phyloP scores from a whole-genome alignment of 116 monocot species.

The Phalaenopsis hybrid region DNA sequence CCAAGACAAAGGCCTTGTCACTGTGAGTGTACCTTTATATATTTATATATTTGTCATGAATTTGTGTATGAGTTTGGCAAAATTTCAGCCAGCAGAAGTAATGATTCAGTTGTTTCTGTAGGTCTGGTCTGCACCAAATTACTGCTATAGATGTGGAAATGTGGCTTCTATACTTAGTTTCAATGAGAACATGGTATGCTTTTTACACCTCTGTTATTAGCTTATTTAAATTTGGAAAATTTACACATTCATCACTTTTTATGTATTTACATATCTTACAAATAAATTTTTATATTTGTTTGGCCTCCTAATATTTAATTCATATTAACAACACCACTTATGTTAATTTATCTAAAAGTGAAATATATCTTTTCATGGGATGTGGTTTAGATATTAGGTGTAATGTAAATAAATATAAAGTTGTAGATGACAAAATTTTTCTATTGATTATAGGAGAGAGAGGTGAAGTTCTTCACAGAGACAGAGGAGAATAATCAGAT shows the following conservation, averaged over 20 bases:
- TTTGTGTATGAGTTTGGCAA: too few relatives aligned
- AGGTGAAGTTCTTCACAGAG: conserved; percentile 96
- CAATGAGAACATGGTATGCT: conserved; percentile 86
- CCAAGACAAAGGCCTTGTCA: conserved; percentile 64
- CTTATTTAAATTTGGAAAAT: background rate
- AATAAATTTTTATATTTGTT: too few relatives aligned
- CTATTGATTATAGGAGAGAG: conserved; percentile 59
- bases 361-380: too few relatives aligned
- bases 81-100: background rate
- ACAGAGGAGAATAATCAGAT: conserved; percentile 99
- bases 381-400: too few relatives aligned
- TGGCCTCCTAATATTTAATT: too few relatives aligned
- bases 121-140: conserved; percentile 99
- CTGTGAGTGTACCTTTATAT: conserved; percentile 51
- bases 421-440: too few relatives aligned
- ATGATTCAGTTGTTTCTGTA: conserved; percentile 15
- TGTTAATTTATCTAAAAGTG: too few relatives aligned
- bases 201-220: background rate
- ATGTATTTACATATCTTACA: too few relatives aligned
- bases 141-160: conserved; percentile 96
- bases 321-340: too few relatives aligned
- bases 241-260: too few relatives aligned
- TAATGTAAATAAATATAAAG: too few relatives aligned
- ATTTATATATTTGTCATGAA: background rate
- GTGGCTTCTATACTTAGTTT: conserved; percentile 95